phyloP scores from a whole-genome alignment of 192 early-diverging fungal genomes.

The Phycomyces blakesleeanus region DNA sequence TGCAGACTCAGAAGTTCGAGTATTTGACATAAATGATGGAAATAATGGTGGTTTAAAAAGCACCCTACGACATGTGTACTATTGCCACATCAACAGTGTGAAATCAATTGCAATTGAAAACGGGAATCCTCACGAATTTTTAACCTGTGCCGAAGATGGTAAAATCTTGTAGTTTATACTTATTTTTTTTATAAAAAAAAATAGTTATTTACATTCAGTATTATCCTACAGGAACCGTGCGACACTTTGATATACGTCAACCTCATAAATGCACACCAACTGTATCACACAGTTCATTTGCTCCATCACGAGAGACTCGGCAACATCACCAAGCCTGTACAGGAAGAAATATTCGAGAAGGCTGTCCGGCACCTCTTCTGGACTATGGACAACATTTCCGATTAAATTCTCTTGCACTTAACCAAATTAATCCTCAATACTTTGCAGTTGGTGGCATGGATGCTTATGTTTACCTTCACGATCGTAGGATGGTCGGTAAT shows the following conservation, averaged over 20 bases:
- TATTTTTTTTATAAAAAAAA: background rate
- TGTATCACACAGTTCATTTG: conserved; percentile 6
- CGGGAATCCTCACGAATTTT: conserved; percentile 46
- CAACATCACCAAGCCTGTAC: background rate
- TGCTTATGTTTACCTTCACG: conserved; percentile 35
- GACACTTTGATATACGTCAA: conserved; percentile 57
- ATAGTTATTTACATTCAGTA: no score
- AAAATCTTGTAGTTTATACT: conserved; percentile 23
- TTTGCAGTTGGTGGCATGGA: conserved; percentile 58
- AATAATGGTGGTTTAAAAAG: background rate
- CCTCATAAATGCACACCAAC: conserved; percentile 28
- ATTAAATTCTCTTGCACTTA: conserved; percentile 46
- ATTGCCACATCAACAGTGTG: conserved; percentile 45
- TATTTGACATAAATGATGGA: conserved; percentile 24
- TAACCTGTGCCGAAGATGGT: conserved; percentile 59
- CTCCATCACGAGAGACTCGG: conserved; percentile 3
- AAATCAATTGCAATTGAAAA: conserved; percentile 46
- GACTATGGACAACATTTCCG: conserved; percentile 48
- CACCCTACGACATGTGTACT: conserved; percentile 36
- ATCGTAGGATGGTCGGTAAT: conserved; percentile 42
- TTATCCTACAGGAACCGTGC: conserved; percentile 30
- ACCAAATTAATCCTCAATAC: conserved; percentile 41
- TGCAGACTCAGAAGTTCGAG: conserved; percentile 45
- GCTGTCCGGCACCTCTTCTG: conserved; percentile 34
- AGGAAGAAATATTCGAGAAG: background rate